Percentiles rank a stretch among this genome's conserved stretches.
Conservation (phyloP, 2,329 filamentous ascomycete genomes). For the Dothistroma septosporum region DNA sequence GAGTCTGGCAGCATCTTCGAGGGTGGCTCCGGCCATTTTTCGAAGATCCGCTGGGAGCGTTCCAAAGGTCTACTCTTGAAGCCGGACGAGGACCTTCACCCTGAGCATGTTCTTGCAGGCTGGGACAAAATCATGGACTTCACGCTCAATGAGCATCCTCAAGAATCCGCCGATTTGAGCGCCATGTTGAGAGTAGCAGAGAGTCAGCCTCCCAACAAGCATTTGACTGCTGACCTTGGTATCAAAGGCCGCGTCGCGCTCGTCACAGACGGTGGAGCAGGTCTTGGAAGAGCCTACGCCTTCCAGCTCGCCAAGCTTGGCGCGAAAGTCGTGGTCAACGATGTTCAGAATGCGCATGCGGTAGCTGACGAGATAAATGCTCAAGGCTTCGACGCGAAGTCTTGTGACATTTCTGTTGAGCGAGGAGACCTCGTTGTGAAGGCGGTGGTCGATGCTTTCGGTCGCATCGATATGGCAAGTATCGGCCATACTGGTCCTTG, state of each 20-base stretch:
- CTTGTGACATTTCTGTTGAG: conserved; percentile 86
- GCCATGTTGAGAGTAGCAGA: conserved; percentile 80
- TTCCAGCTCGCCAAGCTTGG: conserved; percentile 79
- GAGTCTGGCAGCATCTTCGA: conserved; percentile 91
- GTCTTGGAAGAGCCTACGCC: conserved; percentile 84
- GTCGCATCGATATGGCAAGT: conserved; percentile 77
- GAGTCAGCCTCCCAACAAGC: conserved; percentile 90
- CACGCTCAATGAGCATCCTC: conserved; percentile 60
- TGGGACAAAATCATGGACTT: conserved; percentile 87
- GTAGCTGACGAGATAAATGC: conserved; percentile 90
- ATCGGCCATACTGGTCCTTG: not conserved
- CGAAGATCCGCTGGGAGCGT: conserved; percentile 92
- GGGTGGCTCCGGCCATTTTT: conserved; percentile 82
- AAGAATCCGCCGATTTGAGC: conserved; percentile 76
- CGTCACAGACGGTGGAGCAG: conserved; percentile 80
- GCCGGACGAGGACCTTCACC: conserved; percentile 72
- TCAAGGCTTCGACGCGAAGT: conserved; percentile 78
- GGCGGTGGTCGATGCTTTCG: conserved; percentile 84
- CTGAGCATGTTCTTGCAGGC: conserved; percentile 37
- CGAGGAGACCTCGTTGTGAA: conserved; percentile 87
- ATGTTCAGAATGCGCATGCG: conserved; percentile 80
- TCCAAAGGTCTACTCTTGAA: conserved; percentile 81
- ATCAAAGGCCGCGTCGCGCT: conserved; percentile 81
- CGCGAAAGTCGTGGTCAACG: conserved; percentile 84
- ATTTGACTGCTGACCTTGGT: conserved; percentile 93